A percentile compares a stretch with the other conserved stretches of the same genome.
phyloP scores from a whole-genome alignment of 169 alveolate species.

The Eimeria tenella region DNA sequence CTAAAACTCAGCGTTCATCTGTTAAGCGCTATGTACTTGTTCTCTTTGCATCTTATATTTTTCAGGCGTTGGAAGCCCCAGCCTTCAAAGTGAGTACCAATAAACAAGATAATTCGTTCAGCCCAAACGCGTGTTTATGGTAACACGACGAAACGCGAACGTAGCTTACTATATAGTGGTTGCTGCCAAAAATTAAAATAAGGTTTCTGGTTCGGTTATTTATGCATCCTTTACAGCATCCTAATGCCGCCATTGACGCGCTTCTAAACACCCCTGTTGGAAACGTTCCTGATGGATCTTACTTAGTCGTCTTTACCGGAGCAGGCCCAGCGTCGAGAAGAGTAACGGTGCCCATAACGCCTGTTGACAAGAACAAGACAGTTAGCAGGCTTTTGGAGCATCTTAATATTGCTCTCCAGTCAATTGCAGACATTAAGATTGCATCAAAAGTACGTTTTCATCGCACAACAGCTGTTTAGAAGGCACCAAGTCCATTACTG shows the following conservation, averaged over 20 bases:
- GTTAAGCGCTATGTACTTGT: too few relatives aligned
- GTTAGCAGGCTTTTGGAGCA: neutral
- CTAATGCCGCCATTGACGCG: conserved; percentile 30
- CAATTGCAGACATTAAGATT: conserved; percentile 2
- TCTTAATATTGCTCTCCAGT: conserved; percentile 27
- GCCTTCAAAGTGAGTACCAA: neutral
- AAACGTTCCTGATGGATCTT: conserved; percentile 7
- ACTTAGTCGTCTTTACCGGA: conserved; percentile 46
- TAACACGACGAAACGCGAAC: too few relatives aligned
- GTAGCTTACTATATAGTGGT: too few relatives aligned
- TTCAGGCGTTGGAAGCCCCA: conserved; percentile 3
- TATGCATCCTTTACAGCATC: conserved; percentile 25
- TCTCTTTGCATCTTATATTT: neutral
- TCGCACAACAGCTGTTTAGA: too few relatives aligned
- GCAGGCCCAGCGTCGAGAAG: conserved; percentile 15
- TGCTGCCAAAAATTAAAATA: too few relatives aligned
- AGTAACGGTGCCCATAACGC: conserved; percentile 45
- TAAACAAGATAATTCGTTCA: too few relatives aligned
- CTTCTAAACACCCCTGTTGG: conserved; percentile 29
- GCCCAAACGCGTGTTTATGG: too few relatives aligned
- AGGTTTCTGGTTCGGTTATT: too few relatives aligned
- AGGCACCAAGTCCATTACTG: too few relatives aligned
- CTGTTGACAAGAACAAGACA: conserved; percentile 20
- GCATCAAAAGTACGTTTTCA: conserved; percentile 3
- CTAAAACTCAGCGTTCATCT: too few relatives aligned